Percentiles rank a stretch among this genome's conserved stretches.
Conservation (phyloP, 768 basidiomycete genomes). For the Suillus clintonianus region DNA sequence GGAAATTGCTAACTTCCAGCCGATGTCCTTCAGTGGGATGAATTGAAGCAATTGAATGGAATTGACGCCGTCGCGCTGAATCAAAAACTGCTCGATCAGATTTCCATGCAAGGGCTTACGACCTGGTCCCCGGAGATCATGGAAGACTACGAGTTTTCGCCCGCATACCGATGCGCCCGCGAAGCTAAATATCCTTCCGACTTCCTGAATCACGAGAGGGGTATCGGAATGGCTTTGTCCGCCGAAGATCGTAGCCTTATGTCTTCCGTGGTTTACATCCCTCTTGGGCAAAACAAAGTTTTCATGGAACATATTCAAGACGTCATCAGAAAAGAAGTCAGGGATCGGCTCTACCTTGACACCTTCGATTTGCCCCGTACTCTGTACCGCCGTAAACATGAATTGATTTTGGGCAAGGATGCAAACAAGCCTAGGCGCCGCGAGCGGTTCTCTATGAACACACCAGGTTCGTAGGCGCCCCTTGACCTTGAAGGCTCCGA, state of each 20-base stretch:
- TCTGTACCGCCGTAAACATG: constrained; percentile 14
- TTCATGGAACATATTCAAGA: constrained; percentile 43
- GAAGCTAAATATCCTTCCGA: constrained; percentile 42
- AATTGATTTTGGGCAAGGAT: not conserved
- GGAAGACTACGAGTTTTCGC: constrained; percentile 17
- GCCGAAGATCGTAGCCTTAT: constrained; percentile 36
- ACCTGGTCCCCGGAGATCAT: constrained; percentile 24
- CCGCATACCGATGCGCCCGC: constrained; percentile 35
- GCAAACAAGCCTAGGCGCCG: not conserved
- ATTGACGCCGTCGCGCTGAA: constrained; percentile 46
- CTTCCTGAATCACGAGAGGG: constrained; percentile 30
- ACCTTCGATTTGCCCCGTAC: constrained; percentile 15
- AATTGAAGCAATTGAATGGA: constrained; percentile 42
- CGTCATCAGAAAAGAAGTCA: constrained; percentile 36
- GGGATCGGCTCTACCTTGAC: constrained; percentile 31
- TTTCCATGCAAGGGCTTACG: constrained; percentile 30
- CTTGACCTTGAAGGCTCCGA: not conserved
- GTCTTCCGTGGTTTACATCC: constrained; percentile 34
- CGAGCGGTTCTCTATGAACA: not conserved
- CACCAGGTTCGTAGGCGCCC: not conserved
- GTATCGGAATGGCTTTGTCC: constrained; percentile 36
- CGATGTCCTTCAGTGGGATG: constrained; percentile 36
- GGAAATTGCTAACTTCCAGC: constrained; percentile 7
- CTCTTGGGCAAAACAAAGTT: constrained; percentile 33
- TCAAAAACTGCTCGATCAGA: constrained; percentile 40